Conservation (phyloP, 257 asterid species). For the Gentiana straminea region DNA sequence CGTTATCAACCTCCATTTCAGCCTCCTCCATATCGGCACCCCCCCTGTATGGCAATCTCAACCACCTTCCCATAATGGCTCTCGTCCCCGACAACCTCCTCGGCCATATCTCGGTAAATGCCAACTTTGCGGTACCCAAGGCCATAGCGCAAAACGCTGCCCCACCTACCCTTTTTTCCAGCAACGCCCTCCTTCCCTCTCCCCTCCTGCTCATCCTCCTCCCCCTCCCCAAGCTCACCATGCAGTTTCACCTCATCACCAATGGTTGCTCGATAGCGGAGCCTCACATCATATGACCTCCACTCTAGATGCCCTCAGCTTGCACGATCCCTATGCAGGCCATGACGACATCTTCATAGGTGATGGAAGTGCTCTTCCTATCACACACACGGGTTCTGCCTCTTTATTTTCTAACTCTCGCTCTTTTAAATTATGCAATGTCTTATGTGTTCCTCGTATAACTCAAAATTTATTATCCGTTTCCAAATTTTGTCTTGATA, state of each 20-base stretch:
- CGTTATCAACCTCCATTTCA: neutral
- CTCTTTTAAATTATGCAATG: neutral
- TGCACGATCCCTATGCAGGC: neutral
- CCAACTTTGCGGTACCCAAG: too few relatives aligned
- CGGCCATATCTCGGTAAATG: too few relatives aligned
- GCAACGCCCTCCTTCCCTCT: too few relatives aligned
- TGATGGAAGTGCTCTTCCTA: neutral
- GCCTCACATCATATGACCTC: conserved; percentile 3
- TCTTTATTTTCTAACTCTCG: neutral
- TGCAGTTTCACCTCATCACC: neutral
- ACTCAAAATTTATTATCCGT: neutral
- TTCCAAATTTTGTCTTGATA: neutral
- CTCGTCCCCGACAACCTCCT: neutral
- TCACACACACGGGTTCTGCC: neutral
- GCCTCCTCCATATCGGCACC: too few relatives aligned
- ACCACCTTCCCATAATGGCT: too few relatives aligned
- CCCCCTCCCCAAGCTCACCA: too few relatives aligned
- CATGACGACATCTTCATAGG: neutral
- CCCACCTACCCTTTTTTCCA: too few relatives aligned
- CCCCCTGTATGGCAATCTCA: neutral
- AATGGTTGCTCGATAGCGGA: neutral
- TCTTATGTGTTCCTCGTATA: conserved; percentile 3
- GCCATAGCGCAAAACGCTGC: too few relatives aligned
- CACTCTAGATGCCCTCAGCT: neutral
- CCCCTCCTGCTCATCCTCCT: neutral